These are phyloP conservation scores for Fusarium sp. DNA, from an alignment of 2,329 filamentous ascomycete genomes.

Conservation along the genomic window DNA sequence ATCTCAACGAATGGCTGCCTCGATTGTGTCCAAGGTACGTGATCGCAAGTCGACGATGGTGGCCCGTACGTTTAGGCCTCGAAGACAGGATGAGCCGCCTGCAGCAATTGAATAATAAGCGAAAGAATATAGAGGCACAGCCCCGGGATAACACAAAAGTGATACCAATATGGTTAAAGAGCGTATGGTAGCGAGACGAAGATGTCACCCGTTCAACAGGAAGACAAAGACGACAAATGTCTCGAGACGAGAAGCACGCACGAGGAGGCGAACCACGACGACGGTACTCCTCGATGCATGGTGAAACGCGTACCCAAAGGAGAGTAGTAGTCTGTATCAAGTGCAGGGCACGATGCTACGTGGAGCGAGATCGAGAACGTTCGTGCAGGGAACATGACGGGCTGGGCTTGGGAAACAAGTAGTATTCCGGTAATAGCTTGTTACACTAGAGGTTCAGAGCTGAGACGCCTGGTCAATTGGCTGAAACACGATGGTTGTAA, in stretches of 20 bases:
- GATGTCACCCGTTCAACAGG: conserved; percentile 24
- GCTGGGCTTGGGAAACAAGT: conserved; percentile 16
- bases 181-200: conserved; percentile 20
- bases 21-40: not conserved
- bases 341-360: conserved; percentile 26
- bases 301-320: conserved; percentile 27
- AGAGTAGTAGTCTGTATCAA: conserved; percentile 23
- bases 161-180: conserved; percentile 31
- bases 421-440: conserved; percentile 17
- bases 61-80: conserved; percentile 25
- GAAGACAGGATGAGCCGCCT: conserved; percentile 14
- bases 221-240: conserved; percentile 25
- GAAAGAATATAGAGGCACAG: conserved; percentile 25
- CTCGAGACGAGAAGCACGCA: conserved; percentile 13
- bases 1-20: conserved; percentile 36
- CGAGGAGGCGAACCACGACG: conserved; percentile 9
- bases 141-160: conserved; percentile 28
- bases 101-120: conserved; percentile 15
- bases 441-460: conserved; percentile 23
- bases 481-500: conserved; percentile 43
- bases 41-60: conserved; percentile 16
- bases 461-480: conserved; percentile 37
- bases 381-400: conserved; percentile 13
- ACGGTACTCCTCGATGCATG: conserved; percentile 16
- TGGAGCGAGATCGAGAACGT: conserved; percentile 24